Percentiles rank a stretch among this genome's conserved stretches.
phyloP scores from a whole-genome alignment of 1,284 basidiomycete species.

The Meira nashicola region DNA sequence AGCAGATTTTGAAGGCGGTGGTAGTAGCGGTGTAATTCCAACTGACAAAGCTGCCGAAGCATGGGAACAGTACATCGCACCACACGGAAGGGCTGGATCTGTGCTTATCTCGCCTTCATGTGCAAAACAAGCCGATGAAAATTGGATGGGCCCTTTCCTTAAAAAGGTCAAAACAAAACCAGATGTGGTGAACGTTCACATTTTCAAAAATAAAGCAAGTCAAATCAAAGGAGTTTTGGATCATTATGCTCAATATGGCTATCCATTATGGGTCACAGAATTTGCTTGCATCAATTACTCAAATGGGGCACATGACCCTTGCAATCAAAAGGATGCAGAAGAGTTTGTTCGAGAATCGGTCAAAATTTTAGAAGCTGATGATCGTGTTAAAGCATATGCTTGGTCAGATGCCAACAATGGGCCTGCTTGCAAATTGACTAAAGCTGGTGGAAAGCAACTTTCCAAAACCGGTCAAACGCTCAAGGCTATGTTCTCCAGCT shows the following conservation, averaged over 20 bases:
- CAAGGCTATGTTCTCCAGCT: neutral
- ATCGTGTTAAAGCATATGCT: conserved; percentile 31
- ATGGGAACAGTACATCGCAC: conserved; percentile 36
- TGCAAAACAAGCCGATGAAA: conserved; percentile 40
- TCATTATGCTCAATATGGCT: conserved; percentile 32
- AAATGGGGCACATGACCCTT: conserved; percentile 23
- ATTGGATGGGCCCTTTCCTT: conserved; percentile 28
- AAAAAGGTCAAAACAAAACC: conserved; percentile 27
- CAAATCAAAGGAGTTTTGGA: conserved; percentile 30
- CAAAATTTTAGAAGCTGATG: conserved; percentile 30
- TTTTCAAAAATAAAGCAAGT: conserved; percentile 39
- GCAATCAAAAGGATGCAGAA: conserved; percentile 27
- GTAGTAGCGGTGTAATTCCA: conserved; percentile 29
- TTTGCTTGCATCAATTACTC: conserved; percentile 28
- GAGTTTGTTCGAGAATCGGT: conserved; percentile 27
- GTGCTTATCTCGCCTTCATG: conserved; percentile 34
- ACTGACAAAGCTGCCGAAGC: conserved; percentile 20
- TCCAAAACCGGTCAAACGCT: neutral
- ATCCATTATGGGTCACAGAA: conserved; percentile 40
- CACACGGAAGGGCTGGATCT: conserved; percentile 27
- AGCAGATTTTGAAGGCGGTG: conserved; percentile 30
- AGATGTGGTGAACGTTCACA: conserved; percentile 41
- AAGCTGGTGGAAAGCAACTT: neutral
- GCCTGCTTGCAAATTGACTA: conserved; percentile 11
- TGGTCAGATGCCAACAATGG: conserved; percentile 37